Evolutionary conservation across 2,329 filamentous ascomycete genomes (phyloP).

Genomic region (Fusarium acutatum): DNA sequence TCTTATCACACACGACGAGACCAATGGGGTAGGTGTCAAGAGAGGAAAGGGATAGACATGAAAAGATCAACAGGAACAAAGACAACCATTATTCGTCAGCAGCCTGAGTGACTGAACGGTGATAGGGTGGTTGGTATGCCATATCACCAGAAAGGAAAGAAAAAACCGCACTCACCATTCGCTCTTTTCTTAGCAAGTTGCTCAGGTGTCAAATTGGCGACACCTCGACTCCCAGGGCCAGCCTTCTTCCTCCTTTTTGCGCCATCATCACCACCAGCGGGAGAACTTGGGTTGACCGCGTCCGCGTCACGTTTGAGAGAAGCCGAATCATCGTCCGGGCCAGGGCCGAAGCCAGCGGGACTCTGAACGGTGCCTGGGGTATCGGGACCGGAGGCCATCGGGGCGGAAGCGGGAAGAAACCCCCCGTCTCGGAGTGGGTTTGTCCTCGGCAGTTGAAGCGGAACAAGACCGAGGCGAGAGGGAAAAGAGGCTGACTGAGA

Average conservation of each 20-base stretch:
- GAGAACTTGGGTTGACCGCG: constrained; percentile 22
- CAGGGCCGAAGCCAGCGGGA: constrained; percentile 17
- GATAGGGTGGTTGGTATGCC: background rate
- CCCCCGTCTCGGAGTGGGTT: constrained; percentile 23
- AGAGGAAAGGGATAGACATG: background rate
- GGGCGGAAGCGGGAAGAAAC: background rate
- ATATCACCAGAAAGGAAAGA: background rate
- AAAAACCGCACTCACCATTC: constrained; percentile 57
- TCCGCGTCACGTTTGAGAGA: constrained; percentile 38
- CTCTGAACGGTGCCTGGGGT: constrained; percentile 30
- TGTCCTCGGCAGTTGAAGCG: constrained; percentile 14
- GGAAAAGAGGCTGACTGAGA: constrained; percentile 1
- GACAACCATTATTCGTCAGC: background rate
- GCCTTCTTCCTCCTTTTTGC: constrained; percentile 59
- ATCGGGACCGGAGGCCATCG: constrained; percentile 38
- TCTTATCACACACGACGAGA: constrained; percentile 4
- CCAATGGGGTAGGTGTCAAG: background rate
- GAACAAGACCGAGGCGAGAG: background rate
- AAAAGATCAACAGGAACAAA: background rate
- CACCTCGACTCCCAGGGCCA: constrained; percentile 57
- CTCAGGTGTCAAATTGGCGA: constrained; percentile 75
- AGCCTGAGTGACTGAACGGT: background rate
- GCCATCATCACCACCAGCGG: constrained; percentile 31
- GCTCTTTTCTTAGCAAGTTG: constrained; percentile 74
- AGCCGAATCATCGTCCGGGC: constrained; percentile 12